phyloP scores from a whole-genome alignment of 2,329 filamentous ascomycete genomes.

The Pseudogymnoascus sp. region DNA sequence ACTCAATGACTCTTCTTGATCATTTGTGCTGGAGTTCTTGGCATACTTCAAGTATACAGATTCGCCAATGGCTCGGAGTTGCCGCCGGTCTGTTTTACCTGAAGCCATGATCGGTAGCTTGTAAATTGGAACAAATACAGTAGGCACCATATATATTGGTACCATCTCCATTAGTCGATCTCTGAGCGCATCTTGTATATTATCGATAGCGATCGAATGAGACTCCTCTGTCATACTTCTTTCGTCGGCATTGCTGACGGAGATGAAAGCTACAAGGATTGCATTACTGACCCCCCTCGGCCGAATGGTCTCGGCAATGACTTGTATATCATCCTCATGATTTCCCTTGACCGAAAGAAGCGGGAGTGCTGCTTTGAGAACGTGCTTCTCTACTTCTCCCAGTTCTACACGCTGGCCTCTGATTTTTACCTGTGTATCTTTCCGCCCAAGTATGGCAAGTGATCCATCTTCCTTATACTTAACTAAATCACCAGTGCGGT shows the following conservation, averaged over 20 bases:
- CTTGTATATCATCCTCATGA: background rate
- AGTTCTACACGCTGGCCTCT: conserved; percentile 20
- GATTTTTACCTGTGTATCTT: conserved; percentile 55
- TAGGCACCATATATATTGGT: conserved; percentile 20
- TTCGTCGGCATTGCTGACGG: background rate
- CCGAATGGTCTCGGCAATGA: background rate
- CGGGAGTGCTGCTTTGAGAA: background rate
- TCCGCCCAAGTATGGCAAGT: conserved; percentile 51
- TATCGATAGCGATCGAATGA: background rate
- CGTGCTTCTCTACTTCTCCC: conserved; percentile 16
- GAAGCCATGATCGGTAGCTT: conserved; percentile 13
- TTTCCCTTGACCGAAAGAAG: background rate
- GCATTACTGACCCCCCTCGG: background rate
- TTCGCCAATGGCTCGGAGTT: background rate
- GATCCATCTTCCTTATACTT: conserved; percentile 42
- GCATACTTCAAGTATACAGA: background rate
- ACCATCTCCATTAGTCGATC: background rate
- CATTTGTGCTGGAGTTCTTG: conserved; percentile 15
- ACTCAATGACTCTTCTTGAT: background rate
- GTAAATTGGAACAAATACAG: background rate
- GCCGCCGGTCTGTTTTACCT: conserved; percentile 14
- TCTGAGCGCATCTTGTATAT: background rate
- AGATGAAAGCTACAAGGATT: background rate
- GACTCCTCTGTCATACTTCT: conserved; percentile 10
- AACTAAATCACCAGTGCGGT: conserved; percentile 53